Evolutionary conservation across 2,329 filamentous ascomycete genomes (phyloP).

Genomic region (Colletotrichum liriopes): DNA sequence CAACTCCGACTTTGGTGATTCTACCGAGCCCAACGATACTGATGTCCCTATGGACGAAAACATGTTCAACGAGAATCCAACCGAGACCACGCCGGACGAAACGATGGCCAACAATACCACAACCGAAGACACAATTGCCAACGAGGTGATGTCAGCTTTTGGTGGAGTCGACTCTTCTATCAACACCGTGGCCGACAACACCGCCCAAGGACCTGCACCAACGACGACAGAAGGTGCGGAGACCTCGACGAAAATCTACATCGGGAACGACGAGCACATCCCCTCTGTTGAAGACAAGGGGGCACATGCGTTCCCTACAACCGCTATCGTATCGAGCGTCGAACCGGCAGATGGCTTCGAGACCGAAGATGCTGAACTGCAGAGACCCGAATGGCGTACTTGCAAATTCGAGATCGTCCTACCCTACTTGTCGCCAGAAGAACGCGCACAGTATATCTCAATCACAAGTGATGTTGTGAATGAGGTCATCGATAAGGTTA

Average conservation of each 20-base stretch:
- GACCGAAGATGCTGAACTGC: not conserved
- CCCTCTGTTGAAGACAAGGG: not conserved
- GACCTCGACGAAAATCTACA: not conserved
- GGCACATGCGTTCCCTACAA: not conserved
- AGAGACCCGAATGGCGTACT: not conserved
- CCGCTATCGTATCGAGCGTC: not conserved
- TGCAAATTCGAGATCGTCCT: conserved; percentile 51
- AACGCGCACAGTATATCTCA: conserved; percentile 50
- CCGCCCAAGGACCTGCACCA: not conserved
- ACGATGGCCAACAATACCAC: not conserved
- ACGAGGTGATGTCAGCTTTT: not conserved
- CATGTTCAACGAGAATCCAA: not conserved
- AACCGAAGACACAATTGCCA: not conserved
- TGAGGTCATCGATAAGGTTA: conserved; percentile 52
- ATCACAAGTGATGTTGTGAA: conserved; percentile 57
- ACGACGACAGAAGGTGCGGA: not conserved
- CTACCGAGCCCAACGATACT: not conserved
- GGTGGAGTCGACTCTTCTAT: not conserved
- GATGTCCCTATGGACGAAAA: not conserved
- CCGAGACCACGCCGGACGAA: not conserved
- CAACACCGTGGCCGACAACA: not conserved
- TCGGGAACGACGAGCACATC: not conserved
- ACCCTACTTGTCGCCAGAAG: conserved; percentile 47
- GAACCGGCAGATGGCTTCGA: not conserved
- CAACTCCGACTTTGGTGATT: not conserved